A percentile compares a stretch with the other conserved stretches of the same genome.
phyloP scores from a whole-genome alignment of 1,139 yeast species.

The Magnusiomyces fungicola region DNA sequence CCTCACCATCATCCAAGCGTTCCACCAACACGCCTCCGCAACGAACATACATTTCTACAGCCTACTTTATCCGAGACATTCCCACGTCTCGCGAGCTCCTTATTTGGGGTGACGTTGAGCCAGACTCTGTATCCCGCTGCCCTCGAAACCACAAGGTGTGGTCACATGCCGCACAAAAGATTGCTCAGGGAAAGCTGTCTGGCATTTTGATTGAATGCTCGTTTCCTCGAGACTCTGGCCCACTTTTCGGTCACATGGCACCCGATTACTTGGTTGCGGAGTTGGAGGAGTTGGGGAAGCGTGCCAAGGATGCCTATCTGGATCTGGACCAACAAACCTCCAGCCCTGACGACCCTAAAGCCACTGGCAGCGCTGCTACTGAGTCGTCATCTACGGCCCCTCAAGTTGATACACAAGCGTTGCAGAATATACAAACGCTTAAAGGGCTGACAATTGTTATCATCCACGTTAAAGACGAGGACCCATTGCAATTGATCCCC shows the following conservation, averaged over 20 bases:
- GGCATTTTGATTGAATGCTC: constrained; percentile 77
- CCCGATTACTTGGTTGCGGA: constrained; percentile 58
- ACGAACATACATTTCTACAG: constrained; percentile 39
- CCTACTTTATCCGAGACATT: constrained; percentile 44
- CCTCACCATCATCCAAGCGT: constrained; percentile 1
- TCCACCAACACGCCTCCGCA: constrained; percentile 19
- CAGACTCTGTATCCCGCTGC: constrained; percentile 45
- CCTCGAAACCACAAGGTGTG: constrained; percentile 48
- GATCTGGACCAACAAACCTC: constrained; percentile 5
- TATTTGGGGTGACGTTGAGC: constrained; percentile 77
- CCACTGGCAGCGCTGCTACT: not conserved
- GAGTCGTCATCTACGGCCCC: too few relatives aligned
- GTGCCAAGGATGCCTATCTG: constrained; percentile 5
- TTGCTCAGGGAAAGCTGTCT: constrained; percentile 37
- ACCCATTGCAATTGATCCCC: constrained; percentile 12
- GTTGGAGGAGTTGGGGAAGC: constrained; percentile 36
- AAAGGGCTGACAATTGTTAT: constrained; percentile 49
- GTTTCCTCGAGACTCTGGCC: constrained; percentile 42
- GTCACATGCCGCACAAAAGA: constrained; percentile 45
- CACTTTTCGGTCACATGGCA: constrained; percentile 71
- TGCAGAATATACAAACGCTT: constrained; percentile 23
- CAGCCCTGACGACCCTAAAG: not conserved
- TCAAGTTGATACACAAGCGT: constrained; percentile 11
- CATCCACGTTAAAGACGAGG: constrained; percentile 62
- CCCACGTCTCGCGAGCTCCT: constrained; percentile 37